Evolutionary conservation across 129 eudicot genomes (phyloP).

Genomic region (Heracleum sosnowskyi): DNA sequence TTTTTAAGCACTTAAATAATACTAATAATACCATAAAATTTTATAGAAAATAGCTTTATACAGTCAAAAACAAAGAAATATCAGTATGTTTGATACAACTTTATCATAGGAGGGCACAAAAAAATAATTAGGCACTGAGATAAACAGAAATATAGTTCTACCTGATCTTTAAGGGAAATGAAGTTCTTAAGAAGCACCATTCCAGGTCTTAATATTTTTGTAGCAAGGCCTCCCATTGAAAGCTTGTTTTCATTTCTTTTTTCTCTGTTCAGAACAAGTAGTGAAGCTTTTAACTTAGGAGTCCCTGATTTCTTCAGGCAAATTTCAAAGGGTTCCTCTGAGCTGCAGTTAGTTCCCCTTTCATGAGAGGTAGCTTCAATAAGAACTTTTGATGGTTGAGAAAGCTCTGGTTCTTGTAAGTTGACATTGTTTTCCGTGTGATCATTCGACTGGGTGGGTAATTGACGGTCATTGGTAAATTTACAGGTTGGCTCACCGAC

Average conservation of each 20-base stretch:
- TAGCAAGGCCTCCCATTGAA: slow-evolving; percentile 16
- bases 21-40: neutral
- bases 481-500: neutral
- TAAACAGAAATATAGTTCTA: slow-evolving; percentile 1
- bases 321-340: slow-evolving; percentile 38
- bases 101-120: neutral
- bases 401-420: neutral
- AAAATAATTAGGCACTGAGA: neutral
- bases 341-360: neutral
- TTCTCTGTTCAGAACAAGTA: slow-evolving; percentile 31
- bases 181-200: slow-evolving; percentile 65
- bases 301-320: slow-evolving; percentile 24
- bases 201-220: slow-evolving; percentile 46
- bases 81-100: neutral
- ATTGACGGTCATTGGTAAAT: no score
- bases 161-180: slow-evolving; percentile 62
- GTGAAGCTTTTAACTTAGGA: slow-evolving; percentile 41
- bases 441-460: no score
- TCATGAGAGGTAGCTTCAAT: neutral
- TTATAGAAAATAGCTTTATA: neutral
- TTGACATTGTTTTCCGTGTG: no score
- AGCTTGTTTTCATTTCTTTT: slow-evolving; percentile 37
- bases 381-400: neutral
- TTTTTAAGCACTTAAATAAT: neutral
- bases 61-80: neutral